Conservation (phyloP, 2,329 filamentous ascomycete genomes). For the Didymosphaeria variabile region DNA sequence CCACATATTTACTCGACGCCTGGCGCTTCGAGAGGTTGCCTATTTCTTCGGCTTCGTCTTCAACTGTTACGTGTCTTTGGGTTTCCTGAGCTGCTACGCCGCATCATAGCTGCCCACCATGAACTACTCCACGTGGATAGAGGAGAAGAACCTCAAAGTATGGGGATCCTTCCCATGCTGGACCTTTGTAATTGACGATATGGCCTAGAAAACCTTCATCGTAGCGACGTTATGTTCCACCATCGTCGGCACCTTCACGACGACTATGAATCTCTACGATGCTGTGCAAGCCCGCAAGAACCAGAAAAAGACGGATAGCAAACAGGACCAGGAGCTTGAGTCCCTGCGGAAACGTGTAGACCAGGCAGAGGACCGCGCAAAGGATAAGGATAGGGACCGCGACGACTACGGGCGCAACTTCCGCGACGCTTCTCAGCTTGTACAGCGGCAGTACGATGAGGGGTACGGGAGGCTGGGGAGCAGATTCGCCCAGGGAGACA, state of each 20-base stretch:
- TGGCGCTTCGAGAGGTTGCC: not conserved
- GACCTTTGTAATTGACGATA: not conserved
- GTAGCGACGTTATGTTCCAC: constrained; percentile 55
- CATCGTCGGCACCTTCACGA: constrained; percentile 56
- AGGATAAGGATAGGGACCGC: constrained; percentile 34
- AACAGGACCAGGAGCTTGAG: constrained; percentile 48
- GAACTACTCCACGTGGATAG: constrained; percentile 57
- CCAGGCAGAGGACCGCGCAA: constrained; percentile 32
- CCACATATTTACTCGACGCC: constrained; percentile 2
- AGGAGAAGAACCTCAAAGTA: constrained; percentile 56
- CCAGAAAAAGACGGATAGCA: constrained; percentile 48
- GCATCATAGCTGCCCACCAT: constrained; percentile 29
- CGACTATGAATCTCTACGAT: constrained; percentile 55
- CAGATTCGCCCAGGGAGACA: constrained; percentile 51
- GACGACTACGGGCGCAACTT: constrained; percentile 47
- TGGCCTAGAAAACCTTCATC: constrained; percentile 55
- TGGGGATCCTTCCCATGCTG: constrained; percentile 1
- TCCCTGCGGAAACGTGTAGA: constrained; percentile 43
- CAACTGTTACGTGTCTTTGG: not conserved
- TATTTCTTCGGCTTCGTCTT: not conserved
- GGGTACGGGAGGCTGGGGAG: constrained; percentile 47
- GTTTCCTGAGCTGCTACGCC: not conserved
- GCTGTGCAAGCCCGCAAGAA: constrained; percentile 48
- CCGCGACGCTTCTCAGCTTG: constrained; percentile 42
- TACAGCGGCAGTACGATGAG: constrained; percentile 50